A percentile compares a stretch with the other conserved stretches of the same genome.
These are phyloP conservation scores for Salvia hispanica DNA, from an alignment of 257 asterid genomes.

Conservation along the genomic window DNA sequence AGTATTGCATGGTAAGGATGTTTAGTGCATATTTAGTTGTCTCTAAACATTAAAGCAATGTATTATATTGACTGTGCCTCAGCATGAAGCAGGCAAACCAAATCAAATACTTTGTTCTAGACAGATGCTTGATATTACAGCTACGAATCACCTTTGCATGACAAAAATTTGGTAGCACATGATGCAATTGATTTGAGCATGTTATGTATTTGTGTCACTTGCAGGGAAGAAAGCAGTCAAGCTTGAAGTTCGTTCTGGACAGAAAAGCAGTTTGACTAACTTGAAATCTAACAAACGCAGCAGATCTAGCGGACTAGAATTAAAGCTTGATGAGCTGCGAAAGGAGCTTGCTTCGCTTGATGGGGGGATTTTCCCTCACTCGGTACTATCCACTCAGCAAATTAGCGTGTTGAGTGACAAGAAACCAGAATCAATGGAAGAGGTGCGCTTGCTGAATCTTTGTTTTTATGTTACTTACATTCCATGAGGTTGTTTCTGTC, in stretches of 20 bases:
- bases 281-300: conserved; percentile 55
- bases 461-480: background rate
- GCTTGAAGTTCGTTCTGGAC: conserved; percentile 61
- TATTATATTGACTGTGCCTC: conserved; percentile 4
- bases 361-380: conserved; percentile 92
- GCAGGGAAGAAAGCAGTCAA: conserved; percentile 73
- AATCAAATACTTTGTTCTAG: background rate
- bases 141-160: background rate
- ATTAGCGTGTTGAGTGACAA: conserved; percentile 53
- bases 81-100: background rate
- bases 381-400: conserved; percentile 86
- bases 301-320: conserved; percentile 61
- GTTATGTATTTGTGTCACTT: conserved; percentile 15
- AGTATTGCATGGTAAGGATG: conserved; percentile 72
- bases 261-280: conserved; percentile 41
- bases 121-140: conserved; percentile 4
- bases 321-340: conserved; percentile 81
- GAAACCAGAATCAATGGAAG: conserved; percentile 66
- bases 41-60: background rate
- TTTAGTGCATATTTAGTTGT: conserved; percentile 26
- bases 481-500: background rate
- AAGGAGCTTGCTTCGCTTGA: conserved; percentile 73
- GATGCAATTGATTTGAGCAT: background rate
- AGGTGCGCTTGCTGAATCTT: conserved; percentile 46
- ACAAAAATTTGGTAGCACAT: conserved; percentile 19